Evolutionary conservation across 768 basidiomycete genomes (phyloP), one percentile per base, ranked within the genome.

Genomic region (Boletus edulis): DNA sequence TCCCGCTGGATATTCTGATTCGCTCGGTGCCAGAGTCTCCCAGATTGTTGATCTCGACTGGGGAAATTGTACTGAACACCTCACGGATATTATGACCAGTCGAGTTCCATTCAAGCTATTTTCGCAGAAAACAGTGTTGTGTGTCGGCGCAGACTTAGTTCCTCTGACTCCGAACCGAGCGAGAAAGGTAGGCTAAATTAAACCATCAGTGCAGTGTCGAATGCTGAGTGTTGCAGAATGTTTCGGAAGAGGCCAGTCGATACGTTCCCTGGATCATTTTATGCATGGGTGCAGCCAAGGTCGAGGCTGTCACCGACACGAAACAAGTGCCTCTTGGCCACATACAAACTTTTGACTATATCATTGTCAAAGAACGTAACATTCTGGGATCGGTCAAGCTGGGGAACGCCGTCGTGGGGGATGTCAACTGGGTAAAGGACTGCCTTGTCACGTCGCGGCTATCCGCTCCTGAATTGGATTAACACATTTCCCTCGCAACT

Each of bases 391-490:
- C 72, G 73, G 37, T 70, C 67, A 46, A 59, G 58, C 31, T 57
- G 59, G 51, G 60, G 56, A 22, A 45, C 32, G 75, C 64, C 22
- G 75, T 72, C 17, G 72, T 71, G 39, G 84, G 85, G 15, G 72
- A 78, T 54, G 82, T 89, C 72, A 64, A 70, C 17, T 93, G 89
- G 89, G 81, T 93, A 39, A 94, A 93, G 68, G 81, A 89, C 45
- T 87, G 87, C 62, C 72, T 93, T 31, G 79, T 89, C 56, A 78
- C 86, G 15, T 84, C 86, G 14, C 75, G 84, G 32, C 64, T 81
- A 27, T 65, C 80, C 4, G 71, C 74, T 41, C 66, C 73, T 4
- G 56, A 57, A 43, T 43, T 48, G 42, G 55, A 62, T 38, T 62
- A 35, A 54, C 10, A 7, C 44, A 17, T 18, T 41, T n/a, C 12